Conservation (phyloP, 352 stramenopile species). For the Phytopythium kandeliae region DNA sequence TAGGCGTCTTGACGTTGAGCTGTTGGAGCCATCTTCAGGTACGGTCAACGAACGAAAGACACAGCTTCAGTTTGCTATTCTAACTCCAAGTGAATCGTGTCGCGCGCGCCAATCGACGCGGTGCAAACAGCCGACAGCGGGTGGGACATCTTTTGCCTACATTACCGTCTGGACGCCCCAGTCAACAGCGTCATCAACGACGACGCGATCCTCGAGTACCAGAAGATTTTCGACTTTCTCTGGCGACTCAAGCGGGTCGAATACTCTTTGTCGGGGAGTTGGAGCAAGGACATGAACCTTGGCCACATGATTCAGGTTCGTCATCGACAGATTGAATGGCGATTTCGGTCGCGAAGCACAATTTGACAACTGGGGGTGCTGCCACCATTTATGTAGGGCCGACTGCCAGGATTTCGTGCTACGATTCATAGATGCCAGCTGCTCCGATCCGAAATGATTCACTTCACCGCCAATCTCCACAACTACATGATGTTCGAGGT, state of each 20-base stretch:
- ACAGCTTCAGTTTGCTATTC: no score
- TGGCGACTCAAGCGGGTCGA: constrained; percentile 90
- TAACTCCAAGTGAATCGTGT: no score
- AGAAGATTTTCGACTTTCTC: constrained; percentile 89
- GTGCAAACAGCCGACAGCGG: constrained; percentile 84
- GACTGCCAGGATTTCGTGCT: constrained; percentile 42
- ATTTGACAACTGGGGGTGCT: no score
- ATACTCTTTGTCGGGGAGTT: constrained; percentile 93
- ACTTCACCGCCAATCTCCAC: constrained; percentile 97
- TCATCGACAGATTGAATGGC: neutral
- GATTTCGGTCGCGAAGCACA: no score
- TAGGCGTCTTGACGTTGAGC: constrained; percentile 88
- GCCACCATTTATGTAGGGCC: constrained; percentile 26
- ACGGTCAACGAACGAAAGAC: no score
- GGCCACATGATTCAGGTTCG: constrained; percentile 89
- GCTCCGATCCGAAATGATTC: constrained; percentile 96
- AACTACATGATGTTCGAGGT: constrained; percentile 99
- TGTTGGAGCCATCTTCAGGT: constrained; percentile 80
- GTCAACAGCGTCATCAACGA: constrained; percentile 89
- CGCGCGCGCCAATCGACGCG: no score
- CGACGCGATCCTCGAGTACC: constrained; percentile 79
- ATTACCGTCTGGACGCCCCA: constrained; percentile 86
- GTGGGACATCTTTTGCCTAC: constrained; percentile 94
- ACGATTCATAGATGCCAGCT: constrained; percentile 93
- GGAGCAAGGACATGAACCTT: constrained; percentile 95